Conservation (phyloP, 2,329 filamentous ascomycete species). For the Teratosphaeria gauchensis region DNA sequence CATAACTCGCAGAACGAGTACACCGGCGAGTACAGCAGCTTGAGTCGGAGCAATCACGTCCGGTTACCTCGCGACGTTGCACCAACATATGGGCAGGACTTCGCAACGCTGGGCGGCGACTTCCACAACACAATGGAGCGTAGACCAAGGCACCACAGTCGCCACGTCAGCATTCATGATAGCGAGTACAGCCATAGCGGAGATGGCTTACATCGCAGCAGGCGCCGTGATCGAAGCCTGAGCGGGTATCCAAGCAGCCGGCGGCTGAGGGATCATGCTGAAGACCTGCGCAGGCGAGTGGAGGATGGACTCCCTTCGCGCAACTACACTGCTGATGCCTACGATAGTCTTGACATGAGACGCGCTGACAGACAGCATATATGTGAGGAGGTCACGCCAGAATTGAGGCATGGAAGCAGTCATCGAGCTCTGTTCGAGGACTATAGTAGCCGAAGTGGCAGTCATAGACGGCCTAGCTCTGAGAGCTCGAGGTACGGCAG, state of each 20-base stretch:
- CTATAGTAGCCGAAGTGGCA: neutral
- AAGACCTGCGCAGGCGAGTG: neutral
- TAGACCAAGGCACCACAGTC: neutral
- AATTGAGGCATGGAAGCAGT: neutral
- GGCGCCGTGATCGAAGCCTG: neutral
- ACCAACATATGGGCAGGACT: neutral
- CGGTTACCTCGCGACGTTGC: neutral
- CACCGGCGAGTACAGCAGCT: neutral
- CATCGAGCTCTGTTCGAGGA: neutral
- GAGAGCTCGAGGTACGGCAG: neutral
- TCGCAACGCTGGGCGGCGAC: neutral
- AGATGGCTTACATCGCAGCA: neutral
- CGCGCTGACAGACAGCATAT: neutral
- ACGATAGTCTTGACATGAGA: neutral
- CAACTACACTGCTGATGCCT: neutral
- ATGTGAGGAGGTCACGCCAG: neutral
- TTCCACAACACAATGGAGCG: neutral
- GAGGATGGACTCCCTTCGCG: neutral
- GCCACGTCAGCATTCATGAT: no score
- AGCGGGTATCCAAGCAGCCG: neutral
- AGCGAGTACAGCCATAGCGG: neutral
- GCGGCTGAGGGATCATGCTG: neutral
- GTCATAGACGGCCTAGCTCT: neutral
- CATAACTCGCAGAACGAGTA: neutral
- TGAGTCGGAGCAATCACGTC: neutral